phyloP scores from a whole-genome alignment of 164 flowering plant genomes.

The Euptelea pleiosperma region DNA sequence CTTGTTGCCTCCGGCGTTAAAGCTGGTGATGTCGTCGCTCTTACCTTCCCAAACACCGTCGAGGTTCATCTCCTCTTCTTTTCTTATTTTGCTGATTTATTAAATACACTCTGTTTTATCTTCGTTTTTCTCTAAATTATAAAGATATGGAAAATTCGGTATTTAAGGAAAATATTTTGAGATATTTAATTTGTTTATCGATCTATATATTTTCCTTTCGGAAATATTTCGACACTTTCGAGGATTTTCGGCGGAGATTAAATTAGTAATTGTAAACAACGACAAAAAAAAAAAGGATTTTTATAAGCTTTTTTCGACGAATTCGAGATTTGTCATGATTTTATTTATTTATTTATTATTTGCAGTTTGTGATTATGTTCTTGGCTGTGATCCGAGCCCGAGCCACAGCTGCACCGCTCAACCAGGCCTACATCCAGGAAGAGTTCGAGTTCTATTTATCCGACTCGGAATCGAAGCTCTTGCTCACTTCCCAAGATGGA shows the following conservation, averaged over 20 bases:
- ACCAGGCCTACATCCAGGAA: conserved; percentile 83
- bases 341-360: neutral
- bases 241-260: too few species aligned
- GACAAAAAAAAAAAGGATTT: neutral
- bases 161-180: too few species aligned
- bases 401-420: conserved; percentile 87
- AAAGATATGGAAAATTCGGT: too few species aligned
- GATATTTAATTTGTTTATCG: too few species aligned
- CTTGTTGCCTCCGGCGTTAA: conserved; percentile 52
- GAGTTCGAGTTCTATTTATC: conserved; percentile 91
- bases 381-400: conserved; percentile 78
- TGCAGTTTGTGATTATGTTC: conserved; percentile 77
- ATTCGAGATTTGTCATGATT: too few species aligned
- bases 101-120: too few species aligned
- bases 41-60: conserved; percentile 79
- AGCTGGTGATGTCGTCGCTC: conserved; percentile 81
- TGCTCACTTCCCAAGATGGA: conserved; percentile 54
- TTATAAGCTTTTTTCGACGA: too few species aligned
- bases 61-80: conserved; percentile 48
- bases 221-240: too few species aligned
- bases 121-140: too few species aligned
- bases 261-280: too few species aligned
- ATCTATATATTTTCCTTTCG: too few species aligned
- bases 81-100: too few species aligned
- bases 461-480: conserved; percentile 82